Evolutionary conservation across 1,284 basidiomycete species (phyloP), one percentile per base, ranked within the genome.

Genomic region (Microbotryum intermedium): DNA sequence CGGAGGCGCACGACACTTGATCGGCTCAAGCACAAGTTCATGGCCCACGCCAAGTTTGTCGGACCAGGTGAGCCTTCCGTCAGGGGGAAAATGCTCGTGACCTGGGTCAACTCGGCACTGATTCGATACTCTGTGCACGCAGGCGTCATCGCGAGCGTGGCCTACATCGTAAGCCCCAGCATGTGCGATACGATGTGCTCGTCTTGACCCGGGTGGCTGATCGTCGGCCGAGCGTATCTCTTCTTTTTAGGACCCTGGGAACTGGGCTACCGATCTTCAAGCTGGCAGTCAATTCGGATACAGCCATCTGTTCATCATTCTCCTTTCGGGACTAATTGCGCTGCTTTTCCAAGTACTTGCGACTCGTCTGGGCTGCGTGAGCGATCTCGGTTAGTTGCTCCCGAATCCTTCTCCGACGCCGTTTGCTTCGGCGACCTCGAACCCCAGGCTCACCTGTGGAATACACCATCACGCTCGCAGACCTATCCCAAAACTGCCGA

Each of bases 291-390:
- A 50, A 44, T 73, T 68, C 50, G 90, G 90, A 0, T 94, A 92
- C 78, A 83, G 84, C 67, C 80, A 94, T 34, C 80, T 95, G 44
- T 92, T 93, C 72, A 81, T 94, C 53, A 84, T 95, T 13, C 79
- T 95, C 3, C 72, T 94, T 20, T 82, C 91, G 0, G 88, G 89
- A 21, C 69, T 92, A n/a, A 84, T 90, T 58, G 91, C 89, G 11
- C 82, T 87, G 2, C 81, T 87, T 59, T 78, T 90, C 55, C 77
- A 78, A 62, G 72, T 77, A 44, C 73, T 78, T 28, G 72, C 79
- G 0, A 77, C 79, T 21, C 72, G 81, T 39, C 70, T 83, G 6
- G 81, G 81, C 6, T 76, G 79, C 46, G 77, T 79, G 5, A 80
- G 78, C 18, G 74, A 74, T 21, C 55, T 60, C 29, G 65, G 65